Evolutionary conservation across 2,329 filamentous ascomycete species (phyloP).

Genomic region (Calycina herbarum): DNA sequence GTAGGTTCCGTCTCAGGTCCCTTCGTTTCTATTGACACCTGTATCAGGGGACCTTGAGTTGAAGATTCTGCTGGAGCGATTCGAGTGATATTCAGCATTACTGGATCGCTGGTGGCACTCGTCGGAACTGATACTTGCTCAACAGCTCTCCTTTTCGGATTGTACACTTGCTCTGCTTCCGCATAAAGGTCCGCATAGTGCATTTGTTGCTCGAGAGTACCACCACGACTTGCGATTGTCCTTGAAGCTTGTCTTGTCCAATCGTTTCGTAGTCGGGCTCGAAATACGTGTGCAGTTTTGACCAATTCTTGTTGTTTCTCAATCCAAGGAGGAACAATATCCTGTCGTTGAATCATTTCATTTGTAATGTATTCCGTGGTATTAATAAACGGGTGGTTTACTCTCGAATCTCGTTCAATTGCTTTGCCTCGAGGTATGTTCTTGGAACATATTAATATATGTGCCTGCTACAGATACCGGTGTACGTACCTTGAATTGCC

Average conservation of each 20-base stretch:
- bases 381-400: slow-evolving; percentile 86
- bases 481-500: slow-evolving; percentile 66
- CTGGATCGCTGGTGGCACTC: slow-evolving; percentile 49
- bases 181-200: slow-evolving; percentile 71
- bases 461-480: background rate
- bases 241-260: slow-evolving; percentile 83
- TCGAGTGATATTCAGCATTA: slow-evolving; percentile 48
- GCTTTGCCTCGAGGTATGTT: slow-evolving; percentile 79
- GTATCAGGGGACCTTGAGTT: slow-evolving; percentile 13
- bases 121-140: slow-evolving; percentile 50
- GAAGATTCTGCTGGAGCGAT: slow-evolving; percentile 25
- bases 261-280: slow-evolving; percentile 71
- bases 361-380: slow-evolving; percentile 99
- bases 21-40: slow-evolving; percentile 25
- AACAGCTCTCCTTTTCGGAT: slow-evolving; percentile 52
- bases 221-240: slow-evolving; percentile 75
- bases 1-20: slow-evolving; percentile 13
- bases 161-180: slow-evolving; percentile 66
- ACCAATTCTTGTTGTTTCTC: slow-evolving; percentile 94
- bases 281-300: slow-evolving; percentile 67
- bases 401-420: slow-evolving; percentile 77
- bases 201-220: slow-evolving; percentile 72
- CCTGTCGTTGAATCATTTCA: slow-evolving; percentile 95
- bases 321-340: slow-evolving; percentile 96
- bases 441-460: slow-evolving; percentile 35